Conservation (phyloP, 2,329 filamentous ascomycete species). For the Botrytis byssoidea region DNA sequence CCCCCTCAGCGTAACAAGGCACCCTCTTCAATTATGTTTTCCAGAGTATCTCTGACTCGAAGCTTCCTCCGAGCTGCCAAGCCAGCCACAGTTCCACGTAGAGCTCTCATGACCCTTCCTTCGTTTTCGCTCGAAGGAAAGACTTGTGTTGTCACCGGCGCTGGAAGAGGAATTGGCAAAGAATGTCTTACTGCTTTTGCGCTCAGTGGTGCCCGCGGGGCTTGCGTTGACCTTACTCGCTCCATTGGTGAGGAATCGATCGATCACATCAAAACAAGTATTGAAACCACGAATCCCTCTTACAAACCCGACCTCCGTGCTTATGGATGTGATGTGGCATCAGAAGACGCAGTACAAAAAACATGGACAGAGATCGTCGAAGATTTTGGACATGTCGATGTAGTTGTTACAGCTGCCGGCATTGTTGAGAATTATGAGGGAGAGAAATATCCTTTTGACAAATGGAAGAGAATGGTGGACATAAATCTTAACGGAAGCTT, state of each 20-base stretch:
- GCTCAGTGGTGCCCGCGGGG: conserved; percentile 32
- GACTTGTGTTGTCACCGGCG: conserved; percentile 51
- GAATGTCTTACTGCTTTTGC: conserved; percentile 45
- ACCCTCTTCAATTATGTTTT: background rate
- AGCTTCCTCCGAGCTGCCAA: background rate
- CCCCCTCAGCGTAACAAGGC: background rate
- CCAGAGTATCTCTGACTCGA: background rate
- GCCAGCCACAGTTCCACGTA: conserved; percentile 7
- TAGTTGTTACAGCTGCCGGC: conserved; percentile 44
- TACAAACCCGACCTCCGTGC: conserved; percentile 38
- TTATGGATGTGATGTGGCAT: conserved; percentile 43
- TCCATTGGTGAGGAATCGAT: conserved; percentile 33
- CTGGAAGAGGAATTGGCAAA: conserved; percentile 51
- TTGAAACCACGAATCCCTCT: conserved; percentile 28
- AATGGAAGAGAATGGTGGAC: conserved; percentile 41
- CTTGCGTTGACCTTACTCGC: conserved; percentile 31
- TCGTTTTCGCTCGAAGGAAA: conserved; percentile 46
- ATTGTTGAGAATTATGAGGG: conserved; percentile 41
- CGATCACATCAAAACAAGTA: conserved; percentile 36
- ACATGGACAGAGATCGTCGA: conserved; percentile 42
- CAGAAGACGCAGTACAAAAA: conserved; percentile 41
- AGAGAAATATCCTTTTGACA: conserved; percentile 39
- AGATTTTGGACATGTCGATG: conserved; percentile 41
- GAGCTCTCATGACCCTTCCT: conserved; percentile 30
- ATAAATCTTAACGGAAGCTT: conserved; percentile 43